phyloP scores from a whole-genome alignment of 352 stramenopile genomes.

The Phytophthora citrophthora region DNA sequence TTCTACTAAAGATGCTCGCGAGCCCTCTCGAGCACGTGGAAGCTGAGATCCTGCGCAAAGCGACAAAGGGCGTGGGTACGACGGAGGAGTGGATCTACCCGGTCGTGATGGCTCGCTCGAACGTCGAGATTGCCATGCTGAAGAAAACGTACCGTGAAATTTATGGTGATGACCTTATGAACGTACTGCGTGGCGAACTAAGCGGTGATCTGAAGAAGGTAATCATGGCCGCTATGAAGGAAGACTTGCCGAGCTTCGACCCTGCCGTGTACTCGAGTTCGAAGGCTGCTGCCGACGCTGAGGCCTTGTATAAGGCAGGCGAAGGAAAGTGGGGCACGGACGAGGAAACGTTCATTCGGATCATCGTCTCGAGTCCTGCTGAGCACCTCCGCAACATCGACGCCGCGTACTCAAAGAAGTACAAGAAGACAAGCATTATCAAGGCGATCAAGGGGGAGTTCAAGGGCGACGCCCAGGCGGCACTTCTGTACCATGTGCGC shows the following conservation, averaged over 20 bases:
- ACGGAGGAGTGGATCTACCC: constrained; percentile 65
- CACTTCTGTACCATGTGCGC: constrained; percentile 51
- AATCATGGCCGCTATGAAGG: constrained; percentile 50
- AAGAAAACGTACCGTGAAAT: constrained; percentile 71
- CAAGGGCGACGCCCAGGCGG: constrained; percentile 43
- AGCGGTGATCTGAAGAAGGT: constrained; percentile 66
- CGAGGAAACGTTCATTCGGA: constrained; percentile 60
- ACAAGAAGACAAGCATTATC: constrained; percentile 61
- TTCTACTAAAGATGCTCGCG: constrained; percentile 55
- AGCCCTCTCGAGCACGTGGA: constrained; percentile 62
- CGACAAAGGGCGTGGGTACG: constrained; percentile 40
- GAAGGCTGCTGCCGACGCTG: constrained; percentile 59
- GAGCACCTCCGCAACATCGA: constrained; percentile 56
- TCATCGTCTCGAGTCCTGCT: constrained; percentile 43
- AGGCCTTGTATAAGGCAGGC: constrained; percentile 68
- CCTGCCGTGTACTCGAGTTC: constrained; percentile 53
- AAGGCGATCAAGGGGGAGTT: constrained; percentile 73
- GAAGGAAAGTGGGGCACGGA: constrained; percentile 73
- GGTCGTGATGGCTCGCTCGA: constrained; percentile 55
- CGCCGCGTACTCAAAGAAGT: constrained; percentile 56
- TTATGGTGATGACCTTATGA: constrained; percentile 55
- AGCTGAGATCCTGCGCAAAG: constrained; percentile 55
- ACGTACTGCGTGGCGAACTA: constrained; percentile 48
- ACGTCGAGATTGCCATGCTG: constrained; percentile 66
- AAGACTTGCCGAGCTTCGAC: constrained; percentile 46